phyloP scores from a whole-genome alignment of 805 yeast genomes.

The Myxozyma kluyveri region DNA sequence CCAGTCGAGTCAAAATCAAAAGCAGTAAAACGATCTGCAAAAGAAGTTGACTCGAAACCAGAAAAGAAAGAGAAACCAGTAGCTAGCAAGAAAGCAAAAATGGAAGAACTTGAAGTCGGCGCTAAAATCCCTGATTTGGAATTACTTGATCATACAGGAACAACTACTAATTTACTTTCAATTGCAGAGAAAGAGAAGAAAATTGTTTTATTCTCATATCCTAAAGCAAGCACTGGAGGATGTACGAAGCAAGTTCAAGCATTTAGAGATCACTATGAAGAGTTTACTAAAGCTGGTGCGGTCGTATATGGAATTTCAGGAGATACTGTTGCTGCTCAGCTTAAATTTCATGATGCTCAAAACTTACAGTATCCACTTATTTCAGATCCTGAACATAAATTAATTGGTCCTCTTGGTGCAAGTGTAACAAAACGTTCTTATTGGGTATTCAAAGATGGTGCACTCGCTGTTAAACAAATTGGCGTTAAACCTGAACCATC shows the following conservation, averaged over 20 bases:
- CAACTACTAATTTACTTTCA: slow-evolving; percentile 51
- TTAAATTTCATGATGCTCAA: slow-evolving; percentile 70
- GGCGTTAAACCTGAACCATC: slow-evolving; percentile 48
- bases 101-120: slow-evolving; percentile 11
- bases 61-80: slow-evolving; percentile 29
- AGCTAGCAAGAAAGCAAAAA: slow-evolving; percentile 31
- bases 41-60: slow-evolving; percentile 3
- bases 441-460: slow-evolving; percentile 82
- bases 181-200: slow-evolving; percentile 7
- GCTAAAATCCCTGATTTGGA: slow-evolving; percentile 60
- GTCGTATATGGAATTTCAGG: slow-evolving; percentile 78
- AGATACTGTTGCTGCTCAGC: slow-evolving; percentile 76
- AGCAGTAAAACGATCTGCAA: slow-evolving; percentile 8
- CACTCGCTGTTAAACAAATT: slow-evolving; percentile 52
- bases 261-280: slow-evolving; percentile 63
- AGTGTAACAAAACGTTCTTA: slow-evolving; percentile 86
- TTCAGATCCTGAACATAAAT: slow-evolving; percentile 67
- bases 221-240: slow-evolving; percentile 92
- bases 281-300: slow-evolving; percentile 51
- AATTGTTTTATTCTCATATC: slow-evolving; percentile 57
- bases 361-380: slow-evolving; percentile 69
- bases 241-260: slow-evolving; percentile 95
- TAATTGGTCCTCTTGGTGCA: slow-evolving; percentile 77
- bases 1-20: slow-evolving; percentile 14
- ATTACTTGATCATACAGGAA: slow-evolving; percentile 67